Evolutionary conservation across 148 eudicot species (phyloP).

Genomic region (Camellia granthamiana): DNA sequence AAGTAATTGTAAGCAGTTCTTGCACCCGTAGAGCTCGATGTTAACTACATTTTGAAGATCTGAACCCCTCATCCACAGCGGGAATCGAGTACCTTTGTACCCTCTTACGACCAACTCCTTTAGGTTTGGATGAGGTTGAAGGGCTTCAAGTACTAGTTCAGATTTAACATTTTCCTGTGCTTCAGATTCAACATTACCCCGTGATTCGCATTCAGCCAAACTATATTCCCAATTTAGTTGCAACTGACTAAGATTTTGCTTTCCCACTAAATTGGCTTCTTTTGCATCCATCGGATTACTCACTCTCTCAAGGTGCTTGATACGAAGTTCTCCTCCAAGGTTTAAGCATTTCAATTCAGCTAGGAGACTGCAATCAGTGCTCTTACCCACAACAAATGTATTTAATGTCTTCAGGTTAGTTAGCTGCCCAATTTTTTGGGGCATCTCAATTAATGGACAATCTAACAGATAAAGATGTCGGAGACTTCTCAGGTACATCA

Average conservation of each 20-base stretch:
- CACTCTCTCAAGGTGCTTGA: constrained; percentile 6
- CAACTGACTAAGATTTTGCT: too few species aligned
- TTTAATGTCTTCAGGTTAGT: neutral
- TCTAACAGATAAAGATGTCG: neutral
- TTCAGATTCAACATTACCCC: neutral
- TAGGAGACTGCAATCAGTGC: neutral
- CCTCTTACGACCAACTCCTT: neutral
- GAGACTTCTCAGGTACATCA: neutral
- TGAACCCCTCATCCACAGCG: neutral
- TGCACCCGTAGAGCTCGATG: neutral
- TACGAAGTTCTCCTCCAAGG: neutral
- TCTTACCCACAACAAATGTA: neutral
- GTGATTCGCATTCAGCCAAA: too few species aligned
- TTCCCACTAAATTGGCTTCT: neutral
- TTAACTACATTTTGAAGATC: neutral
- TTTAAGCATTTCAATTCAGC: neutral
- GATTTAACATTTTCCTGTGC: neutral
- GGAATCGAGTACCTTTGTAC: neutral
- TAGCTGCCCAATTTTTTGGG: neutral
- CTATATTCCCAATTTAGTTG: too few species aligned
- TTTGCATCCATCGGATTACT: neutral
- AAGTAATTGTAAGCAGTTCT: neutral
- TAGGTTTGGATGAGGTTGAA: neutral
- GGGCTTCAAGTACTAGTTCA: neutral
- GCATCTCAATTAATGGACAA: neutral